A percentile compares a stretch with the other conserved stretches of the same genome.
Evolutionary conservation across 495 filamentous ascomycete species (phyloP).

Genomic region (Hypoxylon cercidicola): DNA sequence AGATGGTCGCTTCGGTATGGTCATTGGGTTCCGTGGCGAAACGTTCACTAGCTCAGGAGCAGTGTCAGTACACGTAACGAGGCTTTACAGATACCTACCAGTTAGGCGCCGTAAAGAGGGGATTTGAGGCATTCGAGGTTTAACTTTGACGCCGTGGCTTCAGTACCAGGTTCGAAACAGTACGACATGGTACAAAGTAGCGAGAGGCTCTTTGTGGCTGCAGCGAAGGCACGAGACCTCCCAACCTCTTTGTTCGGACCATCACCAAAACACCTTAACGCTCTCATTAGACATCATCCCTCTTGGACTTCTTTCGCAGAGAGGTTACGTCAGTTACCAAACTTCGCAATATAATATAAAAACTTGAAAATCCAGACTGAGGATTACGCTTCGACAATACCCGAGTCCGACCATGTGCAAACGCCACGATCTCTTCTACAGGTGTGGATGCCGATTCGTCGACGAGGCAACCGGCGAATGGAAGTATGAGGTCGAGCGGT

Average conservation of each 20-base stretch:
- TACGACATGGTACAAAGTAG: conserved; percentile 7
- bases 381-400: background rate
- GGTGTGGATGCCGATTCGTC: conserved; percentile 35
- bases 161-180: background rate
- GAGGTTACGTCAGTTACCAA: background rate
- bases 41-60: too few relatives aligned
- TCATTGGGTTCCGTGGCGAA: too few relatives aligned
- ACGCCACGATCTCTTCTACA: conserved; percentile 33
- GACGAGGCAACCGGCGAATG: conserved; percentile 29
- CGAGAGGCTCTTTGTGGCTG: conserved; percentile 7
- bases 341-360: background rate
- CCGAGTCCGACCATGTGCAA: conserved; percentile 27
- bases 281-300: background rate
- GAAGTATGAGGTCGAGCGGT: conserved; percentile 34
- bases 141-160: background rate
- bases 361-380: background rate
- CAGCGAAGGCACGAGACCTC: background rate
- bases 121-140: too few relatives aligned
- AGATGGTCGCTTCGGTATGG: too few relatives aligned
- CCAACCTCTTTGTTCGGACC: background rate
- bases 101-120: too few relatives aligned
- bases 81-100: too few relatives aligned
- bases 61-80: too few relatives aligned
- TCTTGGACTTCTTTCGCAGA: background rate
- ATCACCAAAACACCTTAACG: background rate